A percentile compares a stretch with the other conserved stretches of the same genome.
These are phyloP conservation scores for Exophiala bonariae DNA, from an alignment of 2,329 filamentous ascomycete species.

Conservation along the genomic window DNA sequence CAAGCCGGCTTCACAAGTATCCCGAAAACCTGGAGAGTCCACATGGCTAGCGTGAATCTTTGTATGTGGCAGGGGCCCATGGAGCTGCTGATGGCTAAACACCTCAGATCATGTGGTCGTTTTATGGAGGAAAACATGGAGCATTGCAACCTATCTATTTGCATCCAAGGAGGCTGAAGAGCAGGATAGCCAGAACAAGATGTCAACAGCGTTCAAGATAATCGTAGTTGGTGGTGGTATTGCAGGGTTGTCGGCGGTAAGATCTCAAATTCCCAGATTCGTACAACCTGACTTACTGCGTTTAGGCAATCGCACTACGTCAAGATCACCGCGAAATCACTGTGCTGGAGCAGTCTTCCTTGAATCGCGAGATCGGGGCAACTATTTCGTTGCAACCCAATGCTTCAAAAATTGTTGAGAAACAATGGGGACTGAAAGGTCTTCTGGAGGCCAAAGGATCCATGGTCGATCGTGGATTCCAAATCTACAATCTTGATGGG, in stretches of 20 bases:
- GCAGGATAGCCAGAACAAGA: too few relatives aligned
- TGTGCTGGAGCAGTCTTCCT: conserved; percentile 29
- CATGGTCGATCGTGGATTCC: conserved; percentile 30
- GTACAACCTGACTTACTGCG: neutral
- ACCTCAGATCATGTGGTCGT: too few relatives aligned
- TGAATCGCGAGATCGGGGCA: conserved; percentile 33
- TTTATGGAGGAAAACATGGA: too few relatives aligned
- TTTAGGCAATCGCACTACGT: conserved; percentile 6
- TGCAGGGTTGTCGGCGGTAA: neutral
- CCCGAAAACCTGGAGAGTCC: too few relatives aligned
- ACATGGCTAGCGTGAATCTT: too few relatives aligned
- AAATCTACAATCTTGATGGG: conserved; percentile 29
- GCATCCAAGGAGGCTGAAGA: too few relatives aligned
- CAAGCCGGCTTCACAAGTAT: too few relatives aligned
- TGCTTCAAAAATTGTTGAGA: neutral
- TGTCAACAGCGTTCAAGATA: neutral
- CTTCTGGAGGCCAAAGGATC: conserved; percentile 10
- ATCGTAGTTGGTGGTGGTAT: neutral
- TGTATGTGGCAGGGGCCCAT: too few relatives aligned
- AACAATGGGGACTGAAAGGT: conserved; percentile 16
- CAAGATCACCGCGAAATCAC: conserved; percentile 26
- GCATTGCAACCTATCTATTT: too few relatives aligned
- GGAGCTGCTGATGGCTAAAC: too few relatives aligned
- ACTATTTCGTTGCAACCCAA: conserved; percentile 1
- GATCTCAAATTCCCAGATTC: neutral